phyloP scores from a whole-genome alignment of 495 filamentous ascomycete genomes.

The Penicillium cinerascens region DNA sequence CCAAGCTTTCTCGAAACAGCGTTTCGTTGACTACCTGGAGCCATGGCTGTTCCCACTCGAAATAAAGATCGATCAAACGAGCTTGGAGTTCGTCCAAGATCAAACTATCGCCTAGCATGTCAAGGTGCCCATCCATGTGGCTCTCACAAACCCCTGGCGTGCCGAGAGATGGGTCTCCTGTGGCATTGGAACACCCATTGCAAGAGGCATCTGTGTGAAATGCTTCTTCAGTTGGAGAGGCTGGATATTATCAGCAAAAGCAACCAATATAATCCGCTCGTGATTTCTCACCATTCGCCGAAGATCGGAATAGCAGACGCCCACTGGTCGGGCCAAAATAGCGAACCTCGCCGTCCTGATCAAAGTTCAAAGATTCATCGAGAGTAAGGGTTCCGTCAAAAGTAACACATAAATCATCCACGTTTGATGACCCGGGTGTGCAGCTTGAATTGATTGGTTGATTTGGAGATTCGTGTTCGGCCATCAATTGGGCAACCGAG shows the following conservation, averaged over 20 bases:
- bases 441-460: background rate
- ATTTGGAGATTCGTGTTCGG: slow-evolving; percentile 4
- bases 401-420: slow-evolving; percentile 22
- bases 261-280: background rate
- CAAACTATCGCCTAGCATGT: background rate
- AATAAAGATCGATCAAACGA: slow-evolving; percentile 54
- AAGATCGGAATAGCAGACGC: slow-evolving; percentile 21
- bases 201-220: slow-evolving; percentile 9
- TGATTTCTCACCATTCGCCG: slow-evolving; percentile 8
- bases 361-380: slow-evolving; percentile 31
- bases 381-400: slow-evolving; percentile 27
- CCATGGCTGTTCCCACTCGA: slow-evolving; percentile 78
- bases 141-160: background rate
- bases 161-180: background rate
- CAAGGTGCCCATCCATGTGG: background rate
- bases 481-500: slow-evolving; percentile 19
- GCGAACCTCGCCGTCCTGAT: slow-evolving; percentile 29
- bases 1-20: slow-evolving; percentile 67
- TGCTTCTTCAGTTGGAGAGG: slow-evolving; percentile 8
- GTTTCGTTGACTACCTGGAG: slow-evolving; percentile 69
- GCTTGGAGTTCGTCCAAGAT: slow-evolving; percentile 20
- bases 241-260: slow-evolving; percentile 10
- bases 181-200: background rate
- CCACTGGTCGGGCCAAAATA: slow-evolving; percentile 32
- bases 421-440: slow-evolving; percentile 3